Evolutionary conservation across 2,329 filamentous ascomycete species (phyloP), one percentile per base, ranked within the genome.

Genomic region (Scedosporium apiospermum): DNA sequence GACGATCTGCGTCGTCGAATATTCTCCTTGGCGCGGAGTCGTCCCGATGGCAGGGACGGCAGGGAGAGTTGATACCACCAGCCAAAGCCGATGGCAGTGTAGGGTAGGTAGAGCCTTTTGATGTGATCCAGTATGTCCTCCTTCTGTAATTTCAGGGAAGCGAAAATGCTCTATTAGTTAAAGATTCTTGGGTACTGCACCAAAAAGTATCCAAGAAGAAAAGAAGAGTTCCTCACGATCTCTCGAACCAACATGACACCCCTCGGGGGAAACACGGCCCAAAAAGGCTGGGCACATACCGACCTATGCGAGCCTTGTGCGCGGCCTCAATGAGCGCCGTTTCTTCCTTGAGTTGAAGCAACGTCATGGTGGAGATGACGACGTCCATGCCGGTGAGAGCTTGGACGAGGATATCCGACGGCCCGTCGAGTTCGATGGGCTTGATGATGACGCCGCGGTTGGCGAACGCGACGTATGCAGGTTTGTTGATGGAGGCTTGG

Each of bases 11-110:
- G 18, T 14, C 18, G n/a, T 21, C n/a, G 38, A 21, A 41, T 44
- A 21, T 16, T 49, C 42, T 1, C 6, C 34, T 38, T 38, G 34
- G 10, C 34, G 34, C 34, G 34, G n/a, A 75, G 70, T 5, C 65
- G 68, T 1, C 71, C 71, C 5, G 71, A 74, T 3, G 71, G 67
- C 0, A 73, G 61, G 21, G 60, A 27, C 0, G 71, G 71, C 2
- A 69, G 34, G 27, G 73, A 71, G 34, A 80, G 66, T 66, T 84
- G 80, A 67, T 82, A 80, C 83, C 83, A 86, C 73, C 74, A 83
- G n/a, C 82, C 83, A 12, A 84, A 76, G 65, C 86, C 82, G 59
- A 85, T 78, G 67, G 82, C 72, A 5, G 83, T 85, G 71, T 80
- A 86, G 0, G 80, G 80, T 1, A 86, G 73, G 38, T 73, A 70